Base-by-base conservation (phyloP, 1,139 yeast genomes). In the Eremothecium coryli region DNA sequence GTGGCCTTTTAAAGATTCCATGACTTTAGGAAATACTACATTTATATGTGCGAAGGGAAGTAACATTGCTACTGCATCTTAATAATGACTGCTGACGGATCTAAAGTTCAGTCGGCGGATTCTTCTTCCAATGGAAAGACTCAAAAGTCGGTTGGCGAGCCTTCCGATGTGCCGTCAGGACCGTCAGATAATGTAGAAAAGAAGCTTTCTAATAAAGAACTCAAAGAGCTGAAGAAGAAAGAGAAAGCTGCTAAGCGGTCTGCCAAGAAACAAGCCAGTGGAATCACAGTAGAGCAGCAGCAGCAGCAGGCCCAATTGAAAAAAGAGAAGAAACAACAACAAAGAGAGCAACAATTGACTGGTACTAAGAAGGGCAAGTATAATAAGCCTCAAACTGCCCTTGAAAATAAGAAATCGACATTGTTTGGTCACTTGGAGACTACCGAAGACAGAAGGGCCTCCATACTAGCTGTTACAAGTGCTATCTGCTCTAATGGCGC, bases 351-450 rank as follows among this genome's bases (percentile, higher is more conserved):
- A 31, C 46, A 40, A 29, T 39, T 32, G 26, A 37, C 34, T 22
- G 41, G 38, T 32, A 38, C 39, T 34, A 70, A 73, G 52, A 50
- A 71, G 70, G 56, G 74, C 70, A 53, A 77, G 69, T 52, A 58
- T 52, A 32, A 79, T 73, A 39, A 39, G 14, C 37, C 32, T n/a
- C 24, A 23, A n/a, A 23, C 26, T 7, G 15, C 27, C 4, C 11
- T 13, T 23, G 20, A 31, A 30, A 7, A 28, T 21, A 53, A 54
- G 39, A 55, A 55, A 31, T 52, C 53, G 17, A 71, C 85, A 3
- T 65, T 86, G 48, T 90, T 90, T 60, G 80, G 93, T 38, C 97
- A 90, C 62, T 66, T 90, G 49, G 96, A 86, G 50, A 77, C 86
- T 4, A 68, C 84, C 39, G 88, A 78, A 50, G 86, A 81, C 59